These are phyloP conservation scores for Picea glauca DNA, from an alignment of 75 land plant species.

Conservation along the genomic window DNA sequence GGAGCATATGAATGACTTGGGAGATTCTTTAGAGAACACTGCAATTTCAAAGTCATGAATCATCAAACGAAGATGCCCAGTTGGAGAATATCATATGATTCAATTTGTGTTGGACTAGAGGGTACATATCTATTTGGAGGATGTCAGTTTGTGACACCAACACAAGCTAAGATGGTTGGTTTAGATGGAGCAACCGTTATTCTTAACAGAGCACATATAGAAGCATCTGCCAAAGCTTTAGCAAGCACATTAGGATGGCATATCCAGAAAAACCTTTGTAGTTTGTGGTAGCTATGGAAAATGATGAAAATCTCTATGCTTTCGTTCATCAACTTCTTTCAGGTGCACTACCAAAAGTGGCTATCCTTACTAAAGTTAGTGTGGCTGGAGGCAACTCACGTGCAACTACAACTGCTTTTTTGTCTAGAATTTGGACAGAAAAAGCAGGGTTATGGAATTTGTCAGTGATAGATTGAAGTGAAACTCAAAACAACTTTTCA, in stretches of 20 bases:
- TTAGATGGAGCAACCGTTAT: slow-evolving; percentile 41
- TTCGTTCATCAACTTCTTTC: slow-evolving; percentile 42
- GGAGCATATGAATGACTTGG: slow-evolving; percentile 90
- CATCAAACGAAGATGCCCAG: slow-evolving; percentile 85
- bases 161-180: slow-evolving; percentile 46
- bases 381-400: slow-evolving; percentile 69
- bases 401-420: slow-evolving; percentile 36
- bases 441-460: slow-evolving; percentile 25
- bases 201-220: slow-evolving; percentile 98
- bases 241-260: slow-evolving; percentile 46
- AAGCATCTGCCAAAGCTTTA: slow-evolving; percentile 77
- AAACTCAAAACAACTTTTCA: slow-evolving; percentile 14
- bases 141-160: slow-evolving; percentile 55
- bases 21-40: slow-evolving; percentile 86
- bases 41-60: slow-evolving; percentile 93
- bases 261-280: slow-evolving; percentile 50
- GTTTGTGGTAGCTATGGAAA: slow-evolving; percentile 89
- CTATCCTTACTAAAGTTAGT: slow-evolving; percentile 53
- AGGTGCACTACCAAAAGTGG: slow-evolving; percentile 59
- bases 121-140: slow-evolving; percentile 60
- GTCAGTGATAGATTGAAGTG: slow-evolving; percentile 7
- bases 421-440: slow-evolving; percentile 52
- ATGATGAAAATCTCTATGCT: slow-evolving; percentile 77
- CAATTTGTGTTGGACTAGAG: slow-evolving; percentile 72
- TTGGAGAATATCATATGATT: slow-evolving; percentile 60